A percentile compares a stretch with the other conserved stretches of the same genome.
These are phyloP conservation scores for Aspergillus carlsbadensis DNA, from an alignment of 495 filamentous ascomycete species.

Conservation along the genomic window DNA sequence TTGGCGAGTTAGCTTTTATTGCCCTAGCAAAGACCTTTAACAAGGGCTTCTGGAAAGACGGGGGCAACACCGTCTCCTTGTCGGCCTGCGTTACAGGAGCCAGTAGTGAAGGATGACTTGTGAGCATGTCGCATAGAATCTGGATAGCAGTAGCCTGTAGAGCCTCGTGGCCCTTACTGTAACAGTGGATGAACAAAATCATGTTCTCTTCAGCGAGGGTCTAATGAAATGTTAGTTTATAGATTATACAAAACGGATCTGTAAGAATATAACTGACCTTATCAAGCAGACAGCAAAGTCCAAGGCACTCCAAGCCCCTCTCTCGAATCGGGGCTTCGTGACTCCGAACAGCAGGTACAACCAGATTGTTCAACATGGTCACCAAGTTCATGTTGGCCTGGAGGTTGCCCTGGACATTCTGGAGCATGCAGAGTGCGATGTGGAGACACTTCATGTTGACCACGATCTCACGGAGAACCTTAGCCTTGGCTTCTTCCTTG, in stretches of 20 bases:
- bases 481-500: constrained; percentile 74
- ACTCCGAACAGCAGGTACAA: constrained; percentile 89
- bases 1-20: constrained; percentile 64
- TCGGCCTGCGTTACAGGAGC: constrained; percentile 42
- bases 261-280: constrained; percentile 49
- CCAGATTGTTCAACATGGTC: constrained; percentile 93
- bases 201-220: constrained; percentile 91
- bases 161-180: constrained; percentile 84
- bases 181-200: constrained; percentile 92
- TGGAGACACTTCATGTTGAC: constrained; percentile 98
- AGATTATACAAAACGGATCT: not conserved
- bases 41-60: constrained; percentile 56
- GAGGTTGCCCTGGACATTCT: constrained; percentile 81
- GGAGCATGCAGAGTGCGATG: constrained; percentile 95
- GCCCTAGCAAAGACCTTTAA: constrained; percentile 77
- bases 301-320: constrained; percentile 82
- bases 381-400: constrained; percentile 86
- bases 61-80: constrained; percentile 39
- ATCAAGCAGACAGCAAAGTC: constrained; percentile 87
- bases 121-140: constrained; percentile 91
- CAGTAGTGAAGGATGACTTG: constrained; percentile 78
- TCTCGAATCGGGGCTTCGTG: constrained; percentile 93
- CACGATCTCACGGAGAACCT: constrained; percentile 84
- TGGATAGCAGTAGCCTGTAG: constrained; percentile 87
- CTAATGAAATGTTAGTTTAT: constrained; percentile 26